Conservation (phyloP, 2,329 filamentous ascomycete genomes). For the Fusarium oxysporum region DNA sequence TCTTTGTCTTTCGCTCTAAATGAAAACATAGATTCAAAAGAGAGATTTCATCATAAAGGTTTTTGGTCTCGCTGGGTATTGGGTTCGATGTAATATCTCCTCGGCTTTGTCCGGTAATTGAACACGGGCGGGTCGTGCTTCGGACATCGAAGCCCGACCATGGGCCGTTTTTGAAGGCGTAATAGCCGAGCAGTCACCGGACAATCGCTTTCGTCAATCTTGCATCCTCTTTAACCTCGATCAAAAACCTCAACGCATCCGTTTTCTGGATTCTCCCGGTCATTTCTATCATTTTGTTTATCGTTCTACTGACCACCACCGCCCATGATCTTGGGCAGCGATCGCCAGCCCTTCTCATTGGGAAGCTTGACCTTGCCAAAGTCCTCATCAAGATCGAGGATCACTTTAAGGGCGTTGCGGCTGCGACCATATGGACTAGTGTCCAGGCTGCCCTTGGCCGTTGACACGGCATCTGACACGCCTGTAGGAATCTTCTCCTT, state of each 20-base stretch:
- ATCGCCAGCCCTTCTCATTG: conserved; percentile 64
- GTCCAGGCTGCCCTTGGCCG: conserved; percentile 47
- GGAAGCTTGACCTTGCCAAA: conserved; percentile 81
- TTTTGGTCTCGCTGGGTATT: neutral
- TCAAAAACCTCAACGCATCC: neutral
- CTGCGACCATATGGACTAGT: conserved; percentile 69
- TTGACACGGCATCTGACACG: conserved; percentile 71
- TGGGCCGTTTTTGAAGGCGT: conserved; percentile 13
- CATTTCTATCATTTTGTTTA: conserved; percentile 5
- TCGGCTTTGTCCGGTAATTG: conserved; percentile 34
- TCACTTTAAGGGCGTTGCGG: conserved; percentile 93
- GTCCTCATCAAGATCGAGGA: conserved; percentile 92
- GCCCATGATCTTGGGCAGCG: conserved; percentile 62
- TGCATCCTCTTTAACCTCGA: conserved; percentile 19
- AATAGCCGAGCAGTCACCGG: conserved; percentile 42
- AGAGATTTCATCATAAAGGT: neutral
- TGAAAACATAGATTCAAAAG: conserved; percentile 31
- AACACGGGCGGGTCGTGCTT: conserved; percentile 19
- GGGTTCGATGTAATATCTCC: conserved; percentile 4
- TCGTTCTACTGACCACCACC: conserved; percentile 50
- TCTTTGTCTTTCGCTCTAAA: conserved; percentile 21
- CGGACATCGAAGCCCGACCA: conserved; percentile 35
- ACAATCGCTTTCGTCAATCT: conserved; percentile 24
- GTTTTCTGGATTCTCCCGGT: neutral
- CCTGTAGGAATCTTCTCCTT: conserved; percentile 67